Base-by-base conservation (phyloP, 768 basidiomycete species). In the Lactarius sp. region DNA sequence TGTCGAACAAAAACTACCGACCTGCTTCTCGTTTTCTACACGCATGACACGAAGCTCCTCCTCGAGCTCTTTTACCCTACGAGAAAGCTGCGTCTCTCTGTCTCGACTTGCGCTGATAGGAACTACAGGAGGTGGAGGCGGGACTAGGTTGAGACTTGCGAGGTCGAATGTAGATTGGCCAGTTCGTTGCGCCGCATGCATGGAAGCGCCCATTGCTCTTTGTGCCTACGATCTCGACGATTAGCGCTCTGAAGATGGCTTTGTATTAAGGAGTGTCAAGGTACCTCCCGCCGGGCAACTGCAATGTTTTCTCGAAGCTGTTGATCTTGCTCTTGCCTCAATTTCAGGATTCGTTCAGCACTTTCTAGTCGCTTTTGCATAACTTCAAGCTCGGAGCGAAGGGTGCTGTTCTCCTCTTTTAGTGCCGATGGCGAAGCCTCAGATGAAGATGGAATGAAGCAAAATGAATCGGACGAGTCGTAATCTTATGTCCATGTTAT, bases 1-100 rank as follows among this genome's bases (percentile, higher is more conserved):
- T 60, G 27, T n/a, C 46, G 22, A 49, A 36, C 37, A 52, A 49
- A 44, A 53, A 27, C 27, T 22, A 75, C 83, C 14, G 55, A 90
- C 91, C 77, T 92, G 86, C 75, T 91, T 91, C 71, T 92, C 91
- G 68, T 91, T 92, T 65, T 94, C 92, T 36, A 74, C 75, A 53
- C 84, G 80, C 59, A 87, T 72, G 18, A 71, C 66, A 60, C 87
- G 81, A 18, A 88, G 74, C 65, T 94, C 92, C 52, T 92, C 91
- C 69, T 94, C 92, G 2, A 92, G 79, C 70, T 94, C 92, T 66
- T 89, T 85, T 55, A 82, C 78, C 39, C 78, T 76, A 42, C 80
- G 75, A 52, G 77, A 61, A n/a, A 79, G 73, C 63, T 78, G 79
- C 18, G 75, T 71, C 61, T 91, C 83, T 60, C 86, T 81, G 31